Base-by-base conservation (phyloP, 805 yeast genomes). In the Naumovozyma dairenensis region DNA sequence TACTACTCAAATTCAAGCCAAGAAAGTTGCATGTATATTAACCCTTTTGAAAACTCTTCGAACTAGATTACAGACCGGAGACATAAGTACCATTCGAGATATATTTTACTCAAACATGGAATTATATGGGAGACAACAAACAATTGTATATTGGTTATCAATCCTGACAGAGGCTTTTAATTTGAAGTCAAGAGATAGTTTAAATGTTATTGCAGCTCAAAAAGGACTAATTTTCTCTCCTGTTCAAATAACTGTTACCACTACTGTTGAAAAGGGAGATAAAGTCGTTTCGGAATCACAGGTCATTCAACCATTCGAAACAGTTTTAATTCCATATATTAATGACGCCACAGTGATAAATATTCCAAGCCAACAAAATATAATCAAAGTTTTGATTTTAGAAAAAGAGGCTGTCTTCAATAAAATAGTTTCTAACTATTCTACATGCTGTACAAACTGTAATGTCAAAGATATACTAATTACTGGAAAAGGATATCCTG, bases 401-500 rank as follows among this genome's bases (percentile, higher is more conserved):
- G 80, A 74, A 44, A 74, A 74, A 40, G 78, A 74, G 37, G 69
- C 79, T 0, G 60, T 70, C 2, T 67, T 68, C 42, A 56, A 58
- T 19, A 58, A 59, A 8, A 22, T 67, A 15, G 35, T 53, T 10
- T 7, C 26, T 5, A 38, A 33, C 6, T 25, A 37, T 14, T 15
- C 29, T 13, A 16, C 30, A 3, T 13, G 16, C 7, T 13, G 10
- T 5, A 19, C 18, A 3, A 14, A 26, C 4, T 27, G 21, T 9
- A 37, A 42, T 12, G 38, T 43, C 21, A 35, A 42, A 6, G 35
- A 59, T 12, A 39, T 72, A 2, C 14, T 73, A 1, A 51, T 80
- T 6, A 77, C 85, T 0, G 85, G 81, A 0, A 79, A 77, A 46
- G 89, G 89, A 0, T 77, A 66, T 42, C 84, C 87, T 0, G 87